Conservation (phyloP, 2,329 filamentous ascomycete genomes). For the Neospermospora avenae region DNA sequence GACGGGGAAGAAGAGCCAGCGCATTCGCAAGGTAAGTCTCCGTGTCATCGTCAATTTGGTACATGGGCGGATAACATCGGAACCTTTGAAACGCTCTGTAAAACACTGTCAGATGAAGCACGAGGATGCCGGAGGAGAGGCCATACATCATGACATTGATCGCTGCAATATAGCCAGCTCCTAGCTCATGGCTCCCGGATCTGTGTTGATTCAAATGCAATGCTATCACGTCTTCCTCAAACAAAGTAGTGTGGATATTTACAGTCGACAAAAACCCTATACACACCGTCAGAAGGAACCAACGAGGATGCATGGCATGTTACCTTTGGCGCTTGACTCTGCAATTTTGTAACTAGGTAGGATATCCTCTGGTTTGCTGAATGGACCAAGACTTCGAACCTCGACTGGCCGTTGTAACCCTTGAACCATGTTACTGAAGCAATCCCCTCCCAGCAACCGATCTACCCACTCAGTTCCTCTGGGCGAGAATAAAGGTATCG, state of each 20-base stretch:
- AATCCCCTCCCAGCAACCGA: neutral
- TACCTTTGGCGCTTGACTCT: neutral
- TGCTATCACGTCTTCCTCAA: neutral
- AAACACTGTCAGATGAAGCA: neutral
- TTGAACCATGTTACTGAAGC: slow-evolving; percentile 1
- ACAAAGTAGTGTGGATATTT: neutral
- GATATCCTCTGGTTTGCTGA: neutral
- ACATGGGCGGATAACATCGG: neutral
- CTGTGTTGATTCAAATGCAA: neutral
- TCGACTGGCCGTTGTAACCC: neutral
- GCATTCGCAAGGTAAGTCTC: neutral
- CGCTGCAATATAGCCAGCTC: slow-evolving; percentile 1
- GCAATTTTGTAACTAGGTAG: neutral
- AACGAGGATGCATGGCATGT: neutral
- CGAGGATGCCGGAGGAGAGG: neutral
- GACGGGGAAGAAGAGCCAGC: neutral
- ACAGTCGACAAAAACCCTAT: neutral
- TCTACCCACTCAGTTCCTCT: neutral
- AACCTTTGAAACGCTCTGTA: neutral
- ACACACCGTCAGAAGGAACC: neutral
- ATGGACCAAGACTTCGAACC: neutral
- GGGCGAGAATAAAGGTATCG: neutral
- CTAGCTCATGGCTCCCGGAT: neutral
- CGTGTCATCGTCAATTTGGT: neutral
- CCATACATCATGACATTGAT: neutral